phyloP scores from a whole-genome alignment of 2,329 filamentous ascomycete genomes.

The Arthrobotrys conoides region DNA sequence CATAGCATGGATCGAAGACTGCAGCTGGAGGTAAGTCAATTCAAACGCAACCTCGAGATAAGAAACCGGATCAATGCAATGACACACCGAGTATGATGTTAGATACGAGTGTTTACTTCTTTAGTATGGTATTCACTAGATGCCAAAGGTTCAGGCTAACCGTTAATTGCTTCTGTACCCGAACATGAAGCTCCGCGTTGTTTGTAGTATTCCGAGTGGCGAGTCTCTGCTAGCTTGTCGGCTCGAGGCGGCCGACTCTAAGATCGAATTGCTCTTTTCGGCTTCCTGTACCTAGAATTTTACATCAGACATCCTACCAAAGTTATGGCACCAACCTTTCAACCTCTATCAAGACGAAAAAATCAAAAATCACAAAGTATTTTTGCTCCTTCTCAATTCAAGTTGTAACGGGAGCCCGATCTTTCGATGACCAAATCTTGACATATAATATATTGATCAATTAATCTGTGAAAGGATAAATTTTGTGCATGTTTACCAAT shows the following conservation, averaged over 20 bases:
- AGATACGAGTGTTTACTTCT: no score
- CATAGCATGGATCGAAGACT: neutral
- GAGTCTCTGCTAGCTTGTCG: neutral
- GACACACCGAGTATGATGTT: neutral
- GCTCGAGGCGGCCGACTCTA: neutral
- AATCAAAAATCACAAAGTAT: no score
- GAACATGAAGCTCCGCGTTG: neutral
- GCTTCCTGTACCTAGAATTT: neutral
- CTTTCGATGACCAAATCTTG: neutral
- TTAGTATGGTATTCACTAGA: neutral
- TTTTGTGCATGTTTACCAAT: no score
- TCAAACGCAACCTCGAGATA: neutral
- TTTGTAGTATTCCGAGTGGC: slow-evolving; percentile 14
- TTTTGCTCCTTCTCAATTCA: no score
- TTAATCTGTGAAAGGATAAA: neutral
- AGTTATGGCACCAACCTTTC: neutral
- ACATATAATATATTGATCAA: neutral
- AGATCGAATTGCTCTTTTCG: neutral
- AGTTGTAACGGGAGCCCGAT: no score
- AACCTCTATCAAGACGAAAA: no score
- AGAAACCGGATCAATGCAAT: neutral
- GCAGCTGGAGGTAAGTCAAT: no score
- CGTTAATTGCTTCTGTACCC: slow-evolving; percentile 1
- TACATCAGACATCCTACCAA: neutral
- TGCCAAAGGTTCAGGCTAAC: neutral